These are phyloP conservation scores for Colletotrichum sp. DNA, from an alignment of 2,329 filamentous ascomycete genomes.

Conservation along the genomic window DNA sequence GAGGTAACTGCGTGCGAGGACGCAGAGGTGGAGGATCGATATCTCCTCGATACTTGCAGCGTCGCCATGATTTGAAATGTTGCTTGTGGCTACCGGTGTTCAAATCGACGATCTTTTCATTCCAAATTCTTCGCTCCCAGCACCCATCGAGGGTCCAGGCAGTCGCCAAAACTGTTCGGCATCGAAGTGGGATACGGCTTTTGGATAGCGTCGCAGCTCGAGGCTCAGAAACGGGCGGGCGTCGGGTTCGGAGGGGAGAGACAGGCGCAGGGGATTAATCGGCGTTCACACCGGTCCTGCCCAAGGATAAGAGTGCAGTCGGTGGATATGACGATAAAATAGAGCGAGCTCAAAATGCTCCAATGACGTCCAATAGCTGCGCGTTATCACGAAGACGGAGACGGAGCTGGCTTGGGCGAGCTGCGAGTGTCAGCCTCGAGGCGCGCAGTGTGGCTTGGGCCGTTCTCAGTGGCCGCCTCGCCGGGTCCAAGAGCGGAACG, in stretches of 20 bases:
- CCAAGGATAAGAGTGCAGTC: slow-evolving; percentile 16
- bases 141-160: slow-evolving; percentile 39
- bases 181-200: slow-evolving; percentile 18
- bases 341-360: not conserved
- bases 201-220: slow-evolving; percentile 1
- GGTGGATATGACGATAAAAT: slow-evolving; percentile 36
- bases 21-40: slow-evolving; percentile 68
- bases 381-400: slow-evolving; percentile 4
- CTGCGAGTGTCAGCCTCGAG: slow-evolving; percentile 19
- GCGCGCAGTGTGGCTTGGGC: slow-evolving; percentile 15
- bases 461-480: slow-evolving; percentile 2
- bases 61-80: slow-evolving; percentile 49
- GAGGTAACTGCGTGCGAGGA: slow-evolving; percentile 60
- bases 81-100: not conserved
- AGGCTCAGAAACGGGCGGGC: not conserved
- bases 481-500: not conserved
- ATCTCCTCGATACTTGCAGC: slow-evolving; percentile 53
- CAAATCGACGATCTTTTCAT: slow-evolving; percentile 14
- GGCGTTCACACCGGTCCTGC: not conserved
- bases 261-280: not conserved
- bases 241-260: not conserved
- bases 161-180: slow-evolving; percentile 15
- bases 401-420: not conserved
- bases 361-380: not conserved
- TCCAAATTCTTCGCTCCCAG: slow-evolving; percentile 27